Evolutionary conservation across 331 rosid species (phyloP), one percentile per base, ranked within the genome.

Genomic region (Rosa hybrid): DNA sequence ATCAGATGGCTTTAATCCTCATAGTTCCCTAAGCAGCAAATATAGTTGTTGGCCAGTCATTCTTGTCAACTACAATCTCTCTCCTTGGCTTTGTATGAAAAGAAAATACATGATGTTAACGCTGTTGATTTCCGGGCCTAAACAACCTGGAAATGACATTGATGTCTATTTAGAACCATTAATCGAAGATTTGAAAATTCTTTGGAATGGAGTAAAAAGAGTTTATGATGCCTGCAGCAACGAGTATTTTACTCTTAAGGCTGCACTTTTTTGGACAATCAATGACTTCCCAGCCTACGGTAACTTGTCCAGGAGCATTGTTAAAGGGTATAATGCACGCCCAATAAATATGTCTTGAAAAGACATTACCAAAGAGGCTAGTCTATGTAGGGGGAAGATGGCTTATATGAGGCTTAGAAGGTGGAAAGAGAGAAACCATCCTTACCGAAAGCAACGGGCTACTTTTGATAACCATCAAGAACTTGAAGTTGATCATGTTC

Each of bases 231-330:
- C 56, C 12, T 1, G 17, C 9, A 62, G 14, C 6, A 38, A 27
- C 11, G 69, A 63, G 8, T 63, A 63, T 20, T 57, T 75, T 23
- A 57, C n/a, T 4, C 39, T 75, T 0, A 17, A 14, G 14, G 79
- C 56, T 38, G 4, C 21, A 8, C 18, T 78, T 0, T 20, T 78
- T 1, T 69, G 68, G 76, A 78, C 81, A 8, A 78, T 68, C 6
- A 68, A 53, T 68, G 82, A 56, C 25, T 69, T 78, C 25, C 72
- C 69, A 14, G 45, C 72, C 2, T 76, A 60, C 23, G 59, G 46
- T 0, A 62, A 76, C 63, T 20, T 76, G 13, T 21, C 59, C 7
- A 27, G 72, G 2, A 60, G 12, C 38, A 6, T 17, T 0, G 17
- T 23, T 11, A 42, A 78, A 14, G 70, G 53, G 2, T 39, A 54